These are phyloP conservation scores for Daedalea quercina DNA, from an alignment of 768 basidiomycete genomes.

Conservation along the genomic window DNA sequence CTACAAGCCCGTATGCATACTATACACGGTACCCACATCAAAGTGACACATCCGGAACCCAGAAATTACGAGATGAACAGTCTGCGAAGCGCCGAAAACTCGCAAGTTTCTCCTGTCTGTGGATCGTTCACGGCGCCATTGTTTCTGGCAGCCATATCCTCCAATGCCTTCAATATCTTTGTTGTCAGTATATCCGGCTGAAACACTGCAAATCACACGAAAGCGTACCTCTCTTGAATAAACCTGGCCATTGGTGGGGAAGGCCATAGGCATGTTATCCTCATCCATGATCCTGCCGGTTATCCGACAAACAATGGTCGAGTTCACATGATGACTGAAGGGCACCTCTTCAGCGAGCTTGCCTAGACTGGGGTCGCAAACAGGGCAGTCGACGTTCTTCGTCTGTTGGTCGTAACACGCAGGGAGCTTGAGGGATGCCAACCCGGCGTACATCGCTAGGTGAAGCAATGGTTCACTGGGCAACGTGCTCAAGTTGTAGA, in stretches of 20 bases:
- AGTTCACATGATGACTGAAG: conserved; percentile 89
- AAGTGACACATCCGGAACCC: neutral
- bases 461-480: conserved; percentile 84
- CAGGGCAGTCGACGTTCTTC: conserved; percentile 84
- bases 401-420: conserved; percentile 62
- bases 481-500: conserved; percentile 82
- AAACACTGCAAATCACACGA: conserved; percentile 8
- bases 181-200: no score
- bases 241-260: conserved; percentile 78
- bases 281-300: conserved; percentile 94
- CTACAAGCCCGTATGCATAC: no score
- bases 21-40: neutral
- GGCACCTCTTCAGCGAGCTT: conserved; percentile 82
- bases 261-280: conserved; percentile 87
- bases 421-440: conserved; percentile 86
- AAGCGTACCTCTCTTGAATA: conserved; percentile 82
- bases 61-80: conserved; percentile 79
- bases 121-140: conserved; percentile 82
- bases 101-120: conserved; percentile 56
- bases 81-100: conserved; percentile 66
- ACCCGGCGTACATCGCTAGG: conserved; percentile 85
- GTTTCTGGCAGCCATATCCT: conserved; percentile 81
- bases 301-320: conserved; percentile 88
- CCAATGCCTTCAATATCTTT: conserved; percentile 59
- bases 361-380: conserved; percentile 75